Conservation (phyloP, 2,329 filamentous ascomycete genomes). For the Grosmannia clavigera region DNA sequence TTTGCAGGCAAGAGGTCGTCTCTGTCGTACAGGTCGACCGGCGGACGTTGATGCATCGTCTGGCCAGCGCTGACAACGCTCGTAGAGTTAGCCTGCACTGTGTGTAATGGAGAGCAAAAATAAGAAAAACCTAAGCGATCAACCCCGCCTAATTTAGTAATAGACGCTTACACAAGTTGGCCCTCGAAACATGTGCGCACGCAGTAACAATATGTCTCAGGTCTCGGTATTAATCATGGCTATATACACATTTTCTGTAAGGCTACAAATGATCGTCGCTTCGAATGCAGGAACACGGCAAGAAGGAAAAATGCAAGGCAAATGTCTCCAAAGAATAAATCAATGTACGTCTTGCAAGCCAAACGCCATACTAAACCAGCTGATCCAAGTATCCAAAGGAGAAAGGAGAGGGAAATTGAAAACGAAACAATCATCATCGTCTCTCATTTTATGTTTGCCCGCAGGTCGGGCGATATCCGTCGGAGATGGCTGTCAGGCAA, state of each 20-base stretch:
- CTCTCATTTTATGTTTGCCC: not conserved
- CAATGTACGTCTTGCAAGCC: not conserved
- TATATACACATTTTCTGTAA: not conserved
- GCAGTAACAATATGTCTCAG: too few relatives aligned
- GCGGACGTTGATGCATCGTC: conserved; percentile 12
- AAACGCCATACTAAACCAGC: not conserved
- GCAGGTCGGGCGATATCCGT: not conserved
- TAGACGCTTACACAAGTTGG: too few relatives aligned
- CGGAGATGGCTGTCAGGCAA: not conserved
- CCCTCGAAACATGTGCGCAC: too few relatives aligned
- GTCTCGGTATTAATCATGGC: too few relatives aligned
- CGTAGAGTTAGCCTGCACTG: too few relatives aligned
- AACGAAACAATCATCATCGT: not conserved
- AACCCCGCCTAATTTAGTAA: not conserved
- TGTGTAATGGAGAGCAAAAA: too few relatives aligned
- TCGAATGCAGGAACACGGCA: not conserved
- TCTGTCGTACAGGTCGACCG: conserved; percentile 6
- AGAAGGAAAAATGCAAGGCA: not conserved
- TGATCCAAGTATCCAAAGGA: not conserved
- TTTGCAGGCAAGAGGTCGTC: conserved; percentile 5
- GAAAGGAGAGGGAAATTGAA: not conserved
- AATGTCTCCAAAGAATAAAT: not conserved
- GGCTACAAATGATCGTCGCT: not conserved
- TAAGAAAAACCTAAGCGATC: not conserved
- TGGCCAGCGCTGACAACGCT: not conserved